These are phyloP conservation scores for Stropharia rugosoannulata DNA, from an alignment of 768 basidiomycete species.

Conservation along the genomic window DNA sequence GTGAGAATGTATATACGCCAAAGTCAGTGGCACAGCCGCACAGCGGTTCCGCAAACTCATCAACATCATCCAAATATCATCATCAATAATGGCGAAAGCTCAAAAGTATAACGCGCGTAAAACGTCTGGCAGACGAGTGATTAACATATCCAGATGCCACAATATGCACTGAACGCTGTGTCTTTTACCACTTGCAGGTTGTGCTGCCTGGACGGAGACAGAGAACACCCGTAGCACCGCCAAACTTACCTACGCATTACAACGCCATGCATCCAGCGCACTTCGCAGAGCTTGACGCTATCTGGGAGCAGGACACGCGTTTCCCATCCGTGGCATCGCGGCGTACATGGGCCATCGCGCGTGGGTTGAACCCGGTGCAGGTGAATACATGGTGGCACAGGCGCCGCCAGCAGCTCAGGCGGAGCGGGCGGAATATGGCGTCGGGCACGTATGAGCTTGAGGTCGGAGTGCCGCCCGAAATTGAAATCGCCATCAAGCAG, in stretches of 20 bases:
- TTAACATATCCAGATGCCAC: too few relatives aligned
- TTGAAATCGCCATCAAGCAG: conserved; percentile 9
- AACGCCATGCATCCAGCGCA: conserved; percentile 21
- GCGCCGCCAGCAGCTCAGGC: conserved; percentile 28
- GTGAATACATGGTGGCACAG: conserved; percentile 41
- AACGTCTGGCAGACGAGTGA: too few relatives aligned
- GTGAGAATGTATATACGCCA: too few relatives aligned
- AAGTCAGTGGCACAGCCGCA: too few relatives aligned
- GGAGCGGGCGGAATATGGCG: conserved; percentile 25
- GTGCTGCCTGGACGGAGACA: too few relatives aligned
- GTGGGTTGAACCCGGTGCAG: conserved; percentile 29
- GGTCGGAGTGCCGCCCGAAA: conserved; percentile 31
- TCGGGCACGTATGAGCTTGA: conserved; percentile 35
- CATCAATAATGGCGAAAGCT: too few relatives aligned
- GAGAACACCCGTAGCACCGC: too few relatives aligned
- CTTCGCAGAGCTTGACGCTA: conserved; percentile 30
- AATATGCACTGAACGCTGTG: too few relatives aligned
- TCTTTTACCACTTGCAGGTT: too few relatives aligned
- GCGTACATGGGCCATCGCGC: conserved; percentile 37
- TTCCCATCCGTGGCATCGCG: conserved; percentile 36
- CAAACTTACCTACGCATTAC: neutral
- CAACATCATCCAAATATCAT: too few relatives aligned
- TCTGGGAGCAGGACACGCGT: conserved; percentile 37
- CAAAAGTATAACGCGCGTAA: too few relatives aligned
- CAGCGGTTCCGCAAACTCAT: too few relatives aligned